phyloP scores from a whole-genome alignment of 2,329 filamentous ascomycete genomes.

The Sporothrix humicola region DNA sequence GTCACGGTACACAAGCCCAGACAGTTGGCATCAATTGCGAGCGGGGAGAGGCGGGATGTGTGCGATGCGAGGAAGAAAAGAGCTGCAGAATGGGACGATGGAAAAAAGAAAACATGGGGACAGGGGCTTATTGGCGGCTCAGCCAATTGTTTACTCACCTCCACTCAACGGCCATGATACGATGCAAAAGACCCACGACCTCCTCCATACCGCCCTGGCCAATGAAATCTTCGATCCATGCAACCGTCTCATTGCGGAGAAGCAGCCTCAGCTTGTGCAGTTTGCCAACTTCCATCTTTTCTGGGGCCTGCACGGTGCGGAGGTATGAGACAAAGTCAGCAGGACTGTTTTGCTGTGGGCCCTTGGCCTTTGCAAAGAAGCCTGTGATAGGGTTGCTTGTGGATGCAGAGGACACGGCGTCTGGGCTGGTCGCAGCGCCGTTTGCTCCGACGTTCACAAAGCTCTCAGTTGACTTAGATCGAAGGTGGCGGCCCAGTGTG shows the following conservation, averaged over 20 bases:
- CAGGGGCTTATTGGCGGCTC: not conserved
- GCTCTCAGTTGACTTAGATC: conserved; percentile 75
- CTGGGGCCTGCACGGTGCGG: conserved; percentile 77
- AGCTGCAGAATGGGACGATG: not conserved
- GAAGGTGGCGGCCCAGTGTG: conserved; percentile 66
- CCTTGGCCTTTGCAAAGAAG: conserved; percentile 69
- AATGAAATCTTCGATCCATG: conserved; percentile 94
- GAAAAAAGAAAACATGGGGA: not conserved
- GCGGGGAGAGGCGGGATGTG: conserved; percentile 16
- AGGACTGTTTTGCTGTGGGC: conserved; percentile 74
- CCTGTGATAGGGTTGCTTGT: conserved; percentile 51
- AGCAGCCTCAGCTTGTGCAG: conserved; percentile 90
- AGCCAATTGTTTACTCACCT: conserved; percentile 61
- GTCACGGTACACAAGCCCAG: no score
- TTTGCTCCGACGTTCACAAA: conserved; percentile 62
- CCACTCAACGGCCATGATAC: conserved; percentile 97
- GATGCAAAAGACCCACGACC: conserved; percentile 81
- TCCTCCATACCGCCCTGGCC: conserved; percentile 89
- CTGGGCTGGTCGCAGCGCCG: conserved; percentile 49
- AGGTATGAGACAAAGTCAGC: conserved; percentile 87
- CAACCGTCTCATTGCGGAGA: conserved; percentile 90
- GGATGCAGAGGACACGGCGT: conserved; percentile 52
- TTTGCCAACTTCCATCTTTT: conserved; percentile 89
- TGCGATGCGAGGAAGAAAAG: not conserved
- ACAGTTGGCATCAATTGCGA: not conserved